Percentiles rank a stretch among this genome's conserved stretches.
phyloP scores from a whole-genome alignment of 1,284 basidiomycete genomes.

The Ustilago crameri region DNA sequence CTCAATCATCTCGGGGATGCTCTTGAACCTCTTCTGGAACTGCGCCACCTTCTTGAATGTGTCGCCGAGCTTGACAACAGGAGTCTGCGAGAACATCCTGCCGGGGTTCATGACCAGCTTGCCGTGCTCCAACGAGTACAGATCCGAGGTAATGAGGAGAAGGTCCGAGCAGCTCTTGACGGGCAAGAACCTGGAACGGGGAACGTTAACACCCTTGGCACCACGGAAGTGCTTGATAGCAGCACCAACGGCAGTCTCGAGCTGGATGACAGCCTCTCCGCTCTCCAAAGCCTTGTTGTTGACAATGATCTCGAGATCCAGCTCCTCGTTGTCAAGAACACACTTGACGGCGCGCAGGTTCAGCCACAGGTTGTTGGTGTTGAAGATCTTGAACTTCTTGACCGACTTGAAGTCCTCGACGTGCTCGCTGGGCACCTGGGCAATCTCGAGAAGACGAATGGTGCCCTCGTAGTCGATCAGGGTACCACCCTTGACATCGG shows the following conservation, averaged over 20 bases:
- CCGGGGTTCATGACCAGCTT: constrained; percentile 80
- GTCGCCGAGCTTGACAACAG: constrained; percentile 96
- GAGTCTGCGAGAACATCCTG: constrained; percentile 79
- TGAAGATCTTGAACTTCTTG: constrained; percentile 70
- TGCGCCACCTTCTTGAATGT: constrained; percentile 83
- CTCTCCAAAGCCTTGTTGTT: constrained; percentile 78
- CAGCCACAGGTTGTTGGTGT: constrained; percentile 96
- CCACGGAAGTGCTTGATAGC: constrained; percentile 94
- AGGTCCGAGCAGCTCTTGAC: constrained; percentile 77
- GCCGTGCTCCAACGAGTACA: constrained; percentile 94
- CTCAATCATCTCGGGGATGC: constrained; percentile 84
- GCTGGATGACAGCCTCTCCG: constrained; percentile 84
- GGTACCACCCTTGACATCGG: constrained; percentile 99
- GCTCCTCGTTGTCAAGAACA: constrained; percentile 87
- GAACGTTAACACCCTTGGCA: constrained; percentile 97
- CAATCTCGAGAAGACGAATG: constrained; percentile 94
- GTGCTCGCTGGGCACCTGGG: constrained; percentile 97
- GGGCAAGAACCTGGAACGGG: constrained; percentile 95
- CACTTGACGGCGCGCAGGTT: constrained; percentile 90
- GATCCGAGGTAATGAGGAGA: constrained; percentile 94
- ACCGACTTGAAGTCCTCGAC: constrained; percentile 97
- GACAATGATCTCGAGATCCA: constrained; percentile 88
- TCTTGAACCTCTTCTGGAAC: constrained; percentile 98
- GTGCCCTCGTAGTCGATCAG: constrained; percentile 92
- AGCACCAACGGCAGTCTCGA: constrained; percentile 97